Base-by-base conservation (phyloP, 1,284 basidiomycete genomes). In the Stygiomarasmius scandens region DNA sequence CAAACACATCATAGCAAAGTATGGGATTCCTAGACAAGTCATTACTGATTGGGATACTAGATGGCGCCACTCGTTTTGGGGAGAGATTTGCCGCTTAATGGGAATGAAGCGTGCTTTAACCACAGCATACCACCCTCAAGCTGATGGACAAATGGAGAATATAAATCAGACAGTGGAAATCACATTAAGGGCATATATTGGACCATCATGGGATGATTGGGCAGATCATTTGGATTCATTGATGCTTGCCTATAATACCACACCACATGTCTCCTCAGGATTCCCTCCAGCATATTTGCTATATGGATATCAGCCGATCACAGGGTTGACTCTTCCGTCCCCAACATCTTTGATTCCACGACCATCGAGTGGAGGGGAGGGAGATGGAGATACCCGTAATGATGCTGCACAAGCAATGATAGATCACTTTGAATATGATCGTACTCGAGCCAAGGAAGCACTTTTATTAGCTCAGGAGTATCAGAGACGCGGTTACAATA, bases 91-190 rank as follows among this genome's bases (percentile, higher is more conserved):
- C 69, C 5, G 29, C 5, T 32, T 32, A 12, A 32, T 32, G 29
- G 29, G 29, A 6, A 32, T 32, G 29, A 12, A 32, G 29, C 29
- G 29, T 32, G 24, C 52, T 2, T 46, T 71, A 1, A 67, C 70
- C 1, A 73, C 67, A 0, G 62, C 73, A 0, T 70, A 70, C 55
- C 71, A 75, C 49, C 71, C 68, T 1, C 71, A 74, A 55, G 65
- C 66, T 0, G 69, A 74, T 54, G 68, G 73, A 52, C 64, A 71
- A 49, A 71, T 71, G 0, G 70, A 76, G 59, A 59, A 64, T 16
- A 55, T 67, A 14, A 74, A 75, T 56, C 69, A 74, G 56, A 63
- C 65, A 56, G 58, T 75, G 2, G 66, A 74, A 63, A 65, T 58
- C 3, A 67, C 69, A 23, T 56, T 75, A 0, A 49, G 65, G 20